Percentiles rank a stretch among this genome's conserved stretches.
phyloP scores from a whole-genome alignment of 1,284 basidiomycete species.

The Ustilago loliicola region DNA sequence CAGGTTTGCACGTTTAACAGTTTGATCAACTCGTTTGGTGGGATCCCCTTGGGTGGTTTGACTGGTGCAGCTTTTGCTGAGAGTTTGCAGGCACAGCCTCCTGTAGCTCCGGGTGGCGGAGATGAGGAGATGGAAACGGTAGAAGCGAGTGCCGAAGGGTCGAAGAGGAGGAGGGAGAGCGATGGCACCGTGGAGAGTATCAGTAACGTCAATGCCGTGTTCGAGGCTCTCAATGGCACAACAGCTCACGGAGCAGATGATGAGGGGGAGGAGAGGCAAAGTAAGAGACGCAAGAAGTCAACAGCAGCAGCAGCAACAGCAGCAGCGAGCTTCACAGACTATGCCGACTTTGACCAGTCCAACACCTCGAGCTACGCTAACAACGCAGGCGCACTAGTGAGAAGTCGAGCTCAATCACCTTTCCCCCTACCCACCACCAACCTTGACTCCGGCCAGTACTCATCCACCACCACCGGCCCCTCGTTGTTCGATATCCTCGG shows the following conservation, averaged over 20 bases:
- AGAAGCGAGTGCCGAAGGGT: not conserved
- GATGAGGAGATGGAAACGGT: not conserved
- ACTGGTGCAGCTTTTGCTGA: conserved; percentile 40
- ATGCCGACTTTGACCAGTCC: conserved; percentile 17
- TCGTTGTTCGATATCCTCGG: conserved; percentile 40
- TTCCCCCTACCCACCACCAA: not conserved
- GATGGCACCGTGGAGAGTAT: conserved; percentile 3
- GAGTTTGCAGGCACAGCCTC: conserved; percentile 16
- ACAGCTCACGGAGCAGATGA: not conserved
- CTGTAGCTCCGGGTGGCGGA: not conserved
- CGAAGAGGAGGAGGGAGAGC: conserved; percentile 18
- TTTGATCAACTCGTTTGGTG: conserved; percentile 49
- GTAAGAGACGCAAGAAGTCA: conserved; percentile 24
- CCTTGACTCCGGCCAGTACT: too few relatives aligned
- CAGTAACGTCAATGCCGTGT: conserved; percentile 31
- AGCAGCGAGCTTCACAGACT: not conserved
- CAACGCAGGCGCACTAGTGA: conserved; percentile 1
- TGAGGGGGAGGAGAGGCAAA: not conserved
- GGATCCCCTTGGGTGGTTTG: conserved; percentile 38
- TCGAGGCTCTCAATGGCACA: conserved; percentile 30
- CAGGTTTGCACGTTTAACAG: conserved; percentile 52
- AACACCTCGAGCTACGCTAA: conserved; percentile 4
- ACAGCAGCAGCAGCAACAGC: not conserved
- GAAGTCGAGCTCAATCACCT: conserved; percentile 43
- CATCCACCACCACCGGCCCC: conserved; percentile 1